phyloP scores from a whole-genome alignment of 768 basidiomycete genomes.

The Termitomyces eurrhizus region DNA sequence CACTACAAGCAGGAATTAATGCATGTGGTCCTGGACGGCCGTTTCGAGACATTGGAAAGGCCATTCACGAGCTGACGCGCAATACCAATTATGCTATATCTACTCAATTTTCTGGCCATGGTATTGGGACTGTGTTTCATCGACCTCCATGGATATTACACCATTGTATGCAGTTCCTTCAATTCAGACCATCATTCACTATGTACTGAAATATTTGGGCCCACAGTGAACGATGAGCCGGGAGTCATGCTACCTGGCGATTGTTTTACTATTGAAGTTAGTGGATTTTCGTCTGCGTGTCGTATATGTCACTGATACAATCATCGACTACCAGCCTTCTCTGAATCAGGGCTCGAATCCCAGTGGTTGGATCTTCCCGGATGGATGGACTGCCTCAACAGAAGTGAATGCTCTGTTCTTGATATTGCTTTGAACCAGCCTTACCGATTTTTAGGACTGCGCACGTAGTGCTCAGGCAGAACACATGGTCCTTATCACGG shows the following conservation, averaged over 20 bases:
- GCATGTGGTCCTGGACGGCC: conserved; percentile 71
- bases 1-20: conserved; percentile 65
- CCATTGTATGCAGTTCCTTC: conserved; percentile 42
- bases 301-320: not conserved
- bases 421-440: not conserved
- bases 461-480: conserved; percentile 84
- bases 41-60: conserved; percentile 66
- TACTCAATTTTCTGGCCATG: conserved; percentile 77
- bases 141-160: conserved; percentile 81
- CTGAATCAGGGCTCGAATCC: conserved; percentile 75
- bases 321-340: conserved; percentile 46
- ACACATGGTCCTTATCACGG: conserved; percentile 84
- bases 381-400: conserved; percentile 92
- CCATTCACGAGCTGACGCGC: conserved; percentile 54
- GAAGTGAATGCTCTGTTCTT: conserved; percentile 43
- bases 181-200: not conserved
- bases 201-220: not conserved
- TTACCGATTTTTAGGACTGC: conserved; percentile 50
- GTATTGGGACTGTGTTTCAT: conserved; percentile 82
- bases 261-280: conserved; percentile 90
- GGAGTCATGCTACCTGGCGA: conserved; percentile 81
- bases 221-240: conserved; percentile 77
- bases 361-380: conserved; percentile 75
- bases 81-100: conserved; percentile 55
- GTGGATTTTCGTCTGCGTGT: conserved; percentile 4